phyloP scores from a whole-genome alignment of 805 yeast genomes.

The Myxozyma lipomycoides region DNA sequence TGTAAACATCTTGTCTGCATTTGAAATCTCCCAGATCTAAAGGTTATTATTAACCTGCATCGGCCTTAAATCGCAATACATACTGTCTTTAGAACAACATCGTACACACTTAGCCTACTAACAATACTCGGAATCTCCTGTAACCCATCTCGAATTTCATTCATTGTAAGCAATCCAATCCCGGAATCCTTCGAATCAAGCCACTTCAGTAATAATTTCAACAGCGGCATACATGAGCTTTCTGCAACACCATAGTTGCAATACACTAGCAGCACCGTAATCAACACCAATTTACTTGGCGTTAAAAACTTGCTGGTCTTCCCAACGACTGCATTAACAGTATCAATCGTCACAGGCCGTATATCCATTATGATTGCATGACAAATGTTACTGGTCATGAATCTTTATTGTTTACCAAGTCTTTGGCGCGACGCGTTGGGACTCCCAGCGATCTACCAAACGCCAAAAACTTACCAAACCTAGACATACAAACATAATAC shows the following conservation, averaged over 20 bases:
- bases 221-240: not conserved
- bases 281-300: constrained; percentile 15
- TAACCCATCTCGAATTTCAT: constrained; percentile 4
- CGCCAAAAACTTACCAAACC: too few relatives aligned
- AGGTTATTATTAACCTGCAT: not conserved
- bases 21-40: constrained; percentile 4
- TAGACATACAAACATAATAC: too few relatives aligned
- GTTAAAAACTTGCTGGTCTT: constrained; percentile 12
- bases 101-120: constrained; percentile 5
- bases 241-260: not conserved
- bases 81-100: constrained; percentile 1
- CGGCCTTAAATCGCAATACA: not conserved
- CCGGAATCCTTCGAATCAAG: constrained; percentile 9
- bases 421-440: too few relatives aligned
- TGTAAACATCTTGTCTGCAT: constrained; percentile 9
- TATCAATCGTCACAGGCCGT: too few relatives aligned
- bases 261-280: constrained; percentile 9
- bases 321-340: too few relatives aligned
- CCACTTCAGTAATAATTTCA: constrained; percentile 9
- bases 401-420: too few relatives aligned
- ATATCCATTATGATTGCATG: too few relatives aligned
- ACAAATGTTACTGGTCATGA: too few relatives aligned
- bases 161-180: constrained; percentile 1
- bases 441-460: too few relatives aligned
- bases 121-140: not conserved